Base-by-base conservation (phyloP, 2,329 filamentous ascomycete species). In the Aureobasidium sp. region DNA sequence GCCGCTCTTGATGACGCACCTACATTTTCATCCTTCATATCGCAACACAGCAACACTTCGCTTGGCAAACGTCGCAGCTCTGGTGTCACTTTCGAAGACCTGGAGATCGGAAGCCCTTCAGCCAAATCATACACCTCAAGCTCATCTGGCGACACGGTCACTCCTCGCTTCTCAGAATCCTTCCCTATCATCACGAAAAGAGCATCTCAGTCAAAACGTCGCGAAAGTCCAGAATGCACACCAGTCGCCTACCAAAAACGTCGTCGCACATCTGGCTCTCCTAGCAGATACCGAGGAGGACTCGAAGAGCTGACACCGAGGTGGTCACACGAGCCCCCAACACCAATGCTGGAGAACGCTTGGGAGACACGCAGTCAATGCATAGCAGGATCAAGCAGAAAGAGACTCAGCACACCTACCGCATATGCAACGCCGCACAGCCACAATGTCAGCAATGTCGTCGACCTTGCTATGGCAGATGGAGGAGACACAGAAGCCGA, bases 341-440 rank as follows among this genome's bases (percentile, higher is more conserved):
- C 30, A 63, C 58, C 58, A 1, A 25, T 45, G 30, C 13, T 61
- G 58, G 47, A 53, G 5, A 45, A 53, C 36, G 32, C n/a, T 3
- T 61, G 39, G 47, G 49, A 61, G n/a, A 45, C 47, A 5, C 27
- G 58, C 13, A 61, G 58, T 47, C 58, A 61, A 7, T 52, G 58
- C 32, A 29, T 21, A 21, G 11, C 58, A 66, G 45, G 60, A 64
- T 58, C 67, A 67, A 49, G 32, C 69, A 74, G 66, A 71, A 66
- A 67, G 76, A 84, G 65, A 75, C 82, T 54, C 81, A 81, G n/a
- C 78, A 80, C 41, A 81, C 74, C 29, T 74, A 83, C 1, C 65
- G 86, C 85, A n/a, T 91, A 91, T 68, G 87, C 87, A 3, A 92
- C 89, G 0, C 89, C 89, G 0, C 80, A 87, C 69, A 91, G 87